Conservation (phyloP, 2,329 filamentous ascomycete genomes). For the Xylogone sp. region DNA sequence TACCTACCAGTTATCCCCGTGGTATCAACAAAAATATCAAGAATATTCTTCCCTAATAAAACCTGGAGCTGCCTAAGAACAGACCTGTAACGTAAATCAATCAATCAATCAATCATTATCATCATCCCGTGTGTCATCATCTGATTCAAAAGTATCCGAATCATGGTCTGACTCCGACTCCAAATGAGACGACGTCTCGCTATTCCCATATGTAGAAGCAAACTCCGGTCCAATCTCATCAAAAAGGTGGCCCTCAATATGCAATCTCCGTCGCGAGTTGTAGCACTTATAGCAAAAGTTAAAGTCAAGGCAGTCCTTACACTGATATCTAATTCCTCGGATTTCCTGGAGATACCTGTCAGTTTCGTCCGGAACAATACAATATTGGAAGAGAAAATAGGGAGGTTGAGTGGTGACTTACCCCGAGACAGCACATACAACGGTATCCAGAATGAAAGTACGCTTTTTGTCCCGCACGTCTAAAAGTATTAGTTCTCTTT, state of each 20-base stretch:
- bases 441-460: not conserved
- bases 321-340: constrained; percentile 87
- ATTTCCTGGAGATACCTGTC: constrained; percentile 42
- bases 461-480: not conserved
- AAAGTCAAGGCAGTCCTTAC: constrained; percentile 92
- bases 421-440: not conserved
- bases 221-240: constrained; percentile 68
- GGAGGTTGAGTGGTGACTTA: not conserved
- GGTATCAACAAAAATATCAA: too few relatives aligned
- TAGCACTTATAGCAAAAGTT: constrained; percentile 95
- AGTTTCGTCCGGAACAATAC: too few relatives aligned
- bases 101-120: too few relatives aligned
- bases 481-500: not conserved
- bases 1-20: too few relatives aligned
- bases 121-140: not conserved
- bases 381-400: too few relatives aligned
- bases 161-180: not conserved
- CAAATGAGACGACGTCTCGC: not conserved
- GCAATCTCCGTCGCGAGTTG: constrained; percentile 53
- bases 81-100: too few relatives aligned
- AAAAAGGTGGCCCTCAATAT: constrained; percentile 91
- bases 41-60: too few relatives aligned
- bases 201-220: not conserved
- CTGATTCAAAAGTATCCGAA: not conserved
- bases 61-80: too few relatives aligned